phyloP scores from a whole-genome alignment of 2,329 filamentous ascomycete genomes.

The Endoconidiophora polonica region DNA sequence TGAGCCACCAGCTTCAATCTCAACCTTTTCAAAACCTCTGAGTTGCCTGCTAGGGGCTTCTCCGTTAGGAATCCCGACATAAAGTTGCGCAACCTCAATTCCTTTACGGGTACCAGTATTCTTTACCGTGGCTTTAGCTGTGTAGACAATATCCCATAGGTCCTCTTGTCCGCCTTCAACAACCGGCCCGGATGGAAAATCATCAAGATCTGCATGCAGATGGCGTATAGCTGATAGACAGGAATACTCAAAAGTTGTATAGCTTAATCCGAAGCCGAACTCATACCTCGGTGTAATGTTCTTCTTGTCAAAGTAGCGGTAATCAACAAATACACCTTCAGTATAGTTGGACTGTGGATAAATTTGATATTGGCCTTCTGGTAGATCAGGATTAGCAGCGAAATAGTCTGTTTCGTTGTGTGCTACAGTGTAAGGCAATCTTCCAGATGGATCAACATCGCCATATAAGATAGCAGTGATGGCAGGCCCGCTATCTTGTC shows the following conservation, averaged over 20 bases:
- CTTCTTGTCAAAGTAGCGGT: slow-evolving; percentile 34
- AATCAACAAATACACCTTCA: slow-evolving; percentile 36
- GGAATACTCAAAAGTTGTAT: slow-evolving; percentile 35
- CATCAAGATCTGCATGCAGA: slow-evolving; percentile 17
- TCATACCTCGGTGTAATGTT: slow-evolving; percentile 34
- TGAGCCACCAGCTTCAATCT: slow-evolving; percentile 28
- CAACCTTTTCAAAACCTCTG: slow-evolving; percentile 48
- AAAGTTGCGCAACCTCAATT: slow-evolving; percentile 33
- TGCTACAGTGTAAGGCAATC: slow-evolving; percentile 45
- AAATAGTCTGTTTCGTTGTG: slow-evolving; percentile 39
- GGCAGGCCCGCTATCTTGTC: slow-evolving; percentile 43
- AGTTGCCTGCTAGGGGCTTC: slow-evolving; percentile 38
- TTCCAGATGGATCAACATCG: slow-evolving; percentile 37
- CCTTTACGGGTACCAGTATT: slow-evolving; percentile 28
- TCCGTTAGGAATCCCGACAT: slow-evolving; percentile 26
- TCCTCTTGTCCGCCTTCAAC: slow-evolving; percentile 28
- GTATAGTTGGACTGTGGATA: slow-evolving; percentile 35
- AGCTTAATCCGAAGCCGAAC: slow-evolving; percentile 40
- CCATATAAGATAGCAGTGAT: slow-evolving; percentile 42
- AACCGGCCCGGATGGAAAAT: slow-evolving; percentile 25
- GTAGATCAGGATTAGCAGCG: slow-evolving; percentile 34
- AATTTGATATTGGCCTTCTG: slow-evolving; percentile 32
- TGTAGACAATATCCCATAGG: slow-evolving; percentile 30
- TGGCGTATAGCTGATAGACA: slow-evolving; percentile 23
- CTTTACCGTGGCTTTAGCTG: slow-evolving; percentile 22